Percentiles rank a stretch among this genome's conserved stretches.
phyloP scores from a whole-genome alignment of 1,139 yeast genomes.

The Taphrina sp. region DNA sequence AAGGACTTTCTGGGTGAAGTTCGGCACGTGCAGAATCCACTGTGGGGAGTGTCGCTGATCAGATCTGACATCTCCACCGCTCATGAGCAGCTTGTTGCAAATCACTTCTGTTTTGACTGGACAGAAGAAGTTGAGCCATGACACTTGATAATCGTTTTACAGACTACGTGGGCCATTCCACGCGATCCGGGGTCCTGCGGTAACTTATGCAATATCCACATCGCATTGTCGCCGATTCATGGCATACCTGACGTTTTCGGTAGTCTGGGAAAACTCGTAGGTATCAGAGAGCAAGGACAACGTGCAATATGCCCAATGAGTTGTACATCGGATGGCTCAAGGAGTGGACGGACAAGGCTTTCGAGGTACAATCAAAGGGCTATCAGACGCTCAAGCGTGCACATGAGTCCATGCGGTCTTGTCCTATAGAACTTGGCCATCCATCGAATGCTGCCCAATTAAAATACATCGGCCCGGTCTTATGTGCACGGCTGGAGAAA shows the following conservation, averaged over 20 bases:
- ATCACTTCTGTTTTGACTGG: no score
- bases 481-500: slow-evolving; percentile 51
- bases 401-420: slow-evolving; percentile 49
- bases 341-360: slow-evolving; percentile 36
- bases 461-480: slow-evolving; percentile 63
- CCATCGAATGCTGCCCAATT: slow-evolving; percentile 55
- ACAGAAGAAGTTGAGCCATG: no score
- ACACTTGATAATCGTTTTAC: no score
- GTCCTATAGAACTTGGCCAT: slow-evolving; percentile 50
- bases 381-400: slow-evolving; percentile 44
- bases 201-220: no score
- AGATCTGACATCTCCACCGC: no score
- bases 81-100: no score
- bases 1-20: no score
- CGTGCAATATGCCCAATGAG: slow-evolving; percentile 27
- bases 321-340: slow-evolving; percentile 34
- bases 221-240: background rate
- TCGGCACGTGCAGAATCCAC: no score
- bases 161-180: no score
- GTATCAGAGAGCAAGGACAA: background rate
- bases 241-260: background rate
- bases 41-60: no score
- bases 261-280: background rate
- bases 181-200: no score
- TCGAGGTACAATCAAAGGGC: slow-evolving; percentile 31